Evolutionary conservation across 805 yeast genomes (phyloP), one percentile per base, ranked within the genome.

Genomic region (Starmerella kuoi): DNA sequence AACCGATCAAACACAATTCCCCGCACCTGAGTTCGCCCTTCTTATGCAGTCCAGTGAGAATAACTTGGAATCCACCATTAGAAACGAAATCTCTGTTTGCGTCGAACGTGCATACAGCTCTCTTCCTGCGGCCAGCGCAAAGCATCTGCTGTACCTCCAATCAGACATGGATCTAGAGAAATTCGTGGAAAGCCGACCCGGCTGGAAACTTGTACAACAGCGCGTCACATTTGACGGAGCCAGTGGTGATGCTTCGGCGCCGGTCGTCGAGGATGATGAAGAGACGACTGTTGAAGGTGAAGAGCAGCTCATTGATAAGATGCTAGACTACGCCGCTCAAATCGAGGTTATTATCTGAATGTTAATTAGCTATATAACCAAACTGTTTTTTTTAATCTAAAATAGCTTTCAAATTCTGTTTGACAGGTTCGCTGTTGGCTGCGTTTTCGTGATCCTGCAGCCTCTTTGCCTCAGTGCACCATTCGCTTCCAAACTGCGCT

Each of bases 251-350:
- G 66, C 66, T 28, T 62, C 63, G 21, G 77, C 74, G 56, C 73
- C 77, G 53, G 59, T 49, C 18, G 63, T 55, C 3, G 46, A 53
- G 3, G 56, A 47, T 3, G 61, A 53, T 5, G 62, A 56, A 34
- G 62, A 59, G 25, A 69, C 65, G 38, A 70, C 64, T 44, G 14
- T 14, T 9, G 55, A 57, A 8, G 56, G 60, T 8, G 62, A 64
- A 39, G 64, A 63, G 45, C 58, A 62, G 31, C 63, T 79, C 33
- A 75, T 85, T 42, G 77, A 69, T 51, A 79, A 81, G 57, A 74
- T 87, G n/a, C 70, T 88, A 51, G 75, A 71, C 47, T 88, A 86
- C 57, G 96, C 96, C 11, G 79, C 78, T 48, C 91, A 85, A 62
- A 76, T 91, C 58, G 98, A 91, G 66, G 80, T 91, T 17, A 91